A percentile compares a stretch with the other conserved stretches of the same genome.
phyloP scores from a whole-genome alignment of 1,284 basidiomycete genomes.

The Porphyrellus sp. region DNA sequence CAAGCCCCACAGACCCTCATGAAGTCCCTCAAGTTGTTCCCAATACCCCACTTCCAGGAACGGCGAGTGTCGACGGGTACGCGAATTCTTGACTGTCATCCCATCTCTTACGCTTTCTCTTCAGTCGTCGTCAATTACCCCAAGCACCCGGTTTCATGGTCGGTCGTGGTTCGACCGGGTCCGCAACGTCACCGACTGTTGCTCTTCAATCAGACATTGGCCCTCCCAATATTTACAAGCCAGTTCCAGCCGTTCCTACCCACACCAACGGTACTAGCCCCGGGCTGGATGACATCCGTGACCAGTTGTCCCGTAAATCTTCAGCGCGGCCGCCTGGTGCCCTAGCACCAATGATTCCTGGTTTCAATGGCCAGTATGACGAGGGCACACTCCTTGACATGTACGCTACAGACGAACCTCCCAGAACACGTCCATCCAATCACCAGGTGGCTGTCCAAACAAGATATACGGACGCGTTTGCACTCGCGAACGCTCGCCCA shows the following conservation, averaged over 20 bases:
- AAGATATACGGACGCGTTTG: slow-evolving; percentile 22
- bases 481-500: slow-evolving; percentile 13
- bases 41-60: slow-evolving; percentile 28
- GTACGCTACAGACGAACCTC: slow-evolving; percentile 25
- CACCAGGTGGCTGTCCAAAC: slow-evolving; percentile 22
- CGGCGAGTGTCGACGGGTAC: slow-evolving; percentile 28
- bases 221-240: slow-evolving; percentile 33
- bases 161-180: slow-evolving; percentile 24
- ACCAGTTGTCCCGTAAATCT: slow-evolving; percentile 18
- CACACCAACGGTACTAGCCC: slow-evolving; percentile 10
- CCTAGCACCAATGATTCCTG: slow-evolving; percentile 34
- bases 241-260: slow-evolving; percentile 30
- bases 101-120: not conserved
- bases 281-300: slow-evolving; percentile 20
- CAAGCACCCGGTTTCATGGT: slow-evolving; percentile 15
- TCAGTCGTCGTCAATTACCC: slow-evolving; percentile 32
- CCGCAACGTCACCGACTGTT: slow-evolving; percentile 20
- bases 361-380: slow-evolving; percentile 26
- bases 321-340: slow-evolving; percentile 37
- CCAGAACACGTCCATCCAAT: slow-evolving; percentile 21
- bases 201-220: slow-evolving; percentile 21
- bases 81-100: not conserved
- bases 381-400: slow-evolving; percentile 27
- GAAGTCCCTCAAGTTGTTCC: slow-evolving; percentile 16
- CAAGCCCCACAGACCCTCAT: slow-evolving; percentile 21